Base-by-base conservation (phyloP, 306 rosid genomes). In the Glycine latifolia region DNA sequence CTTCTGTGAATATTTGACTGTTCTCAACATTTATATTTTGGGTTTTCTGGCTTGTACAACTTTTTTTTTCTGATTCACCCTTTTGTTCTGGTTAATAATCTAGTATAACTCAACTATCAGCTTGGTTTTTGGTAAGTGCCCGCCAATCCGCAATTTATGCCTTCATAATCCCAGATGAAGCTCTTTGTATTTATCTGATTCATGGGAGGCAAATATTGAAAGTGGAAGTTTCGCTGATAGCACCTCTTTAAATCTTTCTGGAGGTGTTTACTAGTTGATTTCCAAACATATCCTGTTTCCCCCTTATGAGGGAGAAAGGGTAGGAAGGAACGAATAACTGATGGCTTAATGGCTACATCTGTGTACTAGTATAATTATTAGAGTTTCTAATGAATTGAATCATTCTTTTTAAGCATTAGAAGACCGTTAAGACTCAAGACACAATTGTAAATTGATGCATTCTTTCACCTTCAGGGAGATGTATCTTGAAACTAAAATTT, bases 91-190 rank as follows among this genome's bases (percentile, higher is more conserved):
- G 59, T 41, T 63, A 54, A 20, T 78, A 48, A 47, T 79, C 9
- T 85, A 20, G 31, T 71, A 43, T 75, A 46, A 35, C 76, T 61
- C 33, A 73, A 78, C 77, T 68, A 49, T 65, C 14, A 26, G 60
- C 80, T 82, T 65, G 46, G 11, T 76, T 76, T 85, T 16, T 31
- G 0, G 4, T 7, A 5, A 35, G 16, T 35, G 9, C 69, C 13
- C 2, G 13, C 14, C 3, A n/a, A 49, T 61, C 75, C 50, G 58
- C 71, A 13, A 49, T 48, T 44, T 71, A n/a, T 85, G 84, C 90
- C 86, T 83, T 81, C 89, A 50, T 81, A 87, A 84, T 84, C 90
- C 89, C 88, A 49, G 87, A 82, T 80, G 86, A 75, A 82, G 66
- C 79, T 63, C 46, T 79, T 55, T 68, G 71, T 72, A 72, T 87